These are phyloP conservation scores for Rhizodiscina lignyota DNA, from an alignment of 495 filamentous ascomycete species.

Conservation along the genomic window DNA sequence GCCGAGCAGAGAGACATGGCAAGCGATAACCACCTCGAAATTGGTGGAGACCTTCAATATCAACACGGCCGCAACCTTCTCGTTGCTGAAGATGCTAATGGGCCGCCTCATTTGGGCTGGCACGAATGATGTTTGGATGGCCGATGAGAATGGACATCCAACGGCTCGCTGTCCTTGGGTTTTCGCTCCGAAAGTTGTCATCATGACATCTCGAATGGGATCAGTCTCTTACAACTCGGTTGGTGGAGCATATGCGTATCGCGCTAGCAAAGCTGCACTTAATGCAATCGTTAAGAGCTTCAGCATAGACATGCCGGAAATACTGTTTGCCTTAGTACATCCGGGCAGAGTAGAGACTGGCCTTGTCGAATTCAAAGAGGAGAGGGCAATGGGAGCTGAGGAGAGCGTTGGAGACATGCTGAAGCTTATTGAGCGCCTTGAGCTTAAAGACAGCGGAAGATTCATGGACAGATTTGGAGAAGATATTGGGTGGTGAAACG, in stretches of 20 bases:
- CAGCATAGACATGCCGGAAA: constrained; percentile 17
- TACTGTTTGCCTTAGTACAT: constrained; percentile 14
- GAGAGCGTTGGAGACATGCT: constrained; percentile 22
- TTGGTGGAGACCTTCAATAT: constrained; percentile 16
- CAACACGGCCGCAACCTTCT: constrained; percentile 19
- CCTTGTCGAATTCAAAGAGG: constrained; percentile 22
- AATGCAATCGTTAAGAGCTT: constrained; percentile 19
- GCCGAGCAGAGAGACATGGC: constrained; percentile 15
- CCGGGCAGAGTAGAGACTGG: constrained; percentile 24
- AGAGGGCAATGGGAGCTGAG: constrained; percentile 22
- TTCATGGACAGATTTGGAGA: constrained; percentile 25
- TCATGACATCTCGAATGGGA: constrained; percentile 21
- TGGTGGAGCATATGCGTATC: constrained; percentile 21
- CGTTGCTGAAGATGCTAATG: constrained; percentile 15
- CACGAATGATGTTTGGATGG: no score
- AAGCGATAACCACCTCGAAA: constrained; percentile 17
- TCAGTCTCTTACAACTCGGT: constrained; percentile 12
- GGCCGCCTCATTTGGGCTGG: no score
- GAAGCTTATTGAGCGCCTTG: constrained; percentile 15
- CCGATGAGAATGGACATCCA: constrained; percentile 15
- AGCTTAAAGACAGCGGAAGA: constrained; percentile 13
- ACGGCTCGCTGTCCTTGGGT: constrained; percentile 3
- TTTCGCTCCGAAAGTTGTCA: constrained; percentile 16
- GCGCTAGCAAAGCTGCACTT: constrained; percentile 20
- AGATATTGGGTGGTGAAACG: constrained; percentile 19